phyloP scores from a whole-genome alignment of 169 alveolate species.

The Condylostoma magnum region DNA sequence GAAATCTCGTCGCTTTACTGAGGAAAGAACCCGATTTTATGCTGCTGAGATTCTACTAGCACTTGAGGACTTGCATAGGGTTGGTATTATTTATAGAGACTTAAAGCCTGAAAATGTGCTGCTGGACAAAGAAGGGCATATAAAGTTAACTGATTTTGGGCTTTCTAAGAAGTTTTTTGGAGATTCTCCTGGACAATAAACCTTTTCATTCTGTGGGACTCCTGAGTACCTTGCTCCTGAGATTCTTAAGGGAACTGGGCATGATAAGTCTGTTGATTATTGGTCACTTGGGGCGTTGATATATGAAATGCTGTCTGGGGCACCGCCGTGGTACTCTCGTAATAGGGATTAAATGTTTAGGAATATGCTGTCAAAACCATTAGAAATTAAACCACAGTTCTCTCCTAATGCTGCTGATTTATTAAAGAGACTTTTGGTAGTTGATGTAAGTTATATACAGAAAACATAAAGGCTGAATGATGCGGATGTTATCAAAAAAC shows the following conservation, averaged over 20 bases:
- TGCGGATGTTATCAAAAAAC: background rate
- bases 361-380: background rate
- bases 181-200: constrained; percentile 30
- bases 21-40: constrained; percentile 69
- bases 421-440: background rate
- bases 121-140: constrained; percentile 69
- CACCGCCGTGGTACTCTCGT: constrained; percentile 52
- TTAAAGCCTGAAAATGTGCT: constrained; percentile 81
- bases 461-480: background rate
- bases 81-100: constrained; percentile 83
- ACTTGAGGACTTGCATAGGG: constrained; percentile 75
- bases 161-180: constrained; percentile 56
- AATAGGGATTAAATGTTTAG: constrained; percentile 22
- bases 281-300: constrained; percentile 75
- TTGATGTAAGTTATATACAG: constrained; percentile 15
- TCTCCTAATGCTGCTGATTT: background rate
- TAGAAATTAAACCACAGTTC: constrained; percentile 19
- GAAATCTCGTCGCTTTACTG: constrained; percentile 43
- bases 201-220: constrained; percentile 70
- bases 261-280: constrained; percentile 76
- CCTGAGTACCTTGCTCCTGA: constrained; percentile 84
- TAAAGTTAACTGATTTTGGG: constrained; percentile 75
- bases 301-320: constrained; percentile 72
- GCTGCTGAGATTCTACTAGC: constrained; percentile 72
- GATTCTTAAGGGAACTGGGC: constrained; percentile 57